These are phyloP conservation scores for Funneliformis geosporum DNA, from an alignment of 192 early-diverging fungal genomes.

Conservation along the genomic window DNA sequence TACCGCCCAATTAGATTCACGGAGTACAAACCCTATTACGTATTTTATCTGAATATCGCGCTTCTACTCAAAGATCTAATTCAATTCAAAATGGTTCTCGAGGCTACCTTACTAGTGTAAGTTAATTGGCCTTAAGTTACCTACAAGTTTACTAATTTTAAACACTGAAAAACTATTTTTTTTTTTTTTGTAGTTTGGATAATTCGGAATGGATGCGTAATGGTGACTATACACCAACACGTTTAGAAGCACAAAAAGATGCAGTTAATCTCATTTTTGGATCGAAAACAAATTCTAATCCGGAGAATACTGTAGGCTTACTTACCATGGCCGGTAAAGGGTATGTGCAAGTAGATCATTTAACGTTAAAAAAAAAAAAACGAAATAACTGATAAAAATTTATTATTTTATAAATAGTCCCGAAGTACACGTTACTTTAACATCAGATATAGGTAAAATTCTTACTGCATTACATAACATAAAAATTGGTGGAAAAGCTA, in stretches of 20 bases:
- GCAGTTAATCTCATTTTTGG: constrained; percentile 89
- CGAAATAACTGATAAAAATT: background rate
- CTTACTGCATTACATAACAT: constrained; percentile 83
- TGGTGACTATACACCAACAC: constrained; percentile 94
- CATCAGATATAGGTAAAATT: constrained; percentile 88
- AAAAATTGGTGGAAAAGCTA: constrained; percentile 67
- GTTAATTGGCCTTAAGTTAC: background rate
- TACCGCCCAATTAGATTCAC: background rate
- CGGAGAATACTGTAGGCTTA: constrained; percentile 94
- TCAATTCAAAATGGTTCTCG: constrained; percentile 74
- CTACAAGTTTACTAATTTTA: too few relatives aligned
- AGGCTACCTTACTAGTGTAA: constrained; percentile 90
- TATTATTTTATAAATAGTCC: constrained; percentile 63
- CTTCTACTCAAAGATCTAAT: background rate
- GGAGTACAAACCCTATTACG: too few relatives aligned
- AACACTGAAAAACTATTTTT: background rate
- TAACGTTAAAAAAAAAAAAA: background rate
- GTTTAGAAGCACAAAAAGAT: constrained; percentile 92
- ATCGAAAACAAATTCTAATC: constrained; percentile 88
- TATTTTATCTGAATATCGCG: too few relatives aligned
- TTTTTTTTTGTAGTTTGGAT: constrained; percentile 62
- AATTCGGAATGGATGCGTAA: constrained; percentile 99
- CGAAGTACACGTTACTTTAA: constrained; percentile 90
- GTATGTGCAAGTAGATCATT: constrained; percentile 37
- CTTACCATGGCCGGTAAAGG: constrained; percentile 94